These are phyloP conservation scores for Petunia hybrid DNA, from an alignment of 305 asterid species.

Conservation along the genomic window DNA sequence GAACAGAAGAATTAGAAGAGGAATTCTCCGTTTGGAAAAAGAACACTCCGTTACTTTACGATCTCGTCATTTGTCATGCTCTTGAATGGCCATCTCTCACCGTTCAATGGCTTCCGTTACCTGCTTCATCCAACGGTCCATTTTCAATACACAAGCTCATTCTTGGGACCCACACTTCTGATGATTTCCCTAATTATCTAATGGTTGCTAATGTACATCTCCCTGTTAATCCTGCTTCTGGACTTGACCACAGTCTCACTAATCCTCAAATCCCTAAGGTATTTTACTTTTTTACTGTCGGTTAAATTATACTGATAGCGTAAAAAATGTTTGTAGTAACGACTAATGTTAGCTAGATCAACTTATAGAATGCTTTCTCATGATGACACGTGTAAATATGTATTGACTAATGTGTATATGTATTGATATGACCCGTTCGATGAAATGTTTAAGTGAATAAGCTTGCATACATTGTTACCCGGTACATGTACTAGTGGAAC, in stretches of 20 bases:
- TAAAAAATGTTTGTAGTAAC: neutral
- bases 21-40: slow-evolving; percentile 95
- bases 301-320: neutral
- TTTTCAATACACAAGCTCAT: slow-evolving; percentile 65
- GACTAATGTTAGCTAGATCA: too few relatives aligned
- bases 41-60: slow-evolving; percentile 87
- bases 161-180: slow-evolving; percentile 93
- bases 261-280: slow-evolving; percentile 71
- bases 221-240: slow-evolving; percentile 60
- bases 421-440: neutral
- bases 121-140: slow-evolving; percentile 54
- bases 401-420: neutral
- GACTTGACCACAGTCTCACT: slow-evolving; percentile 48
- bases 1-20: slow-evolving; percentile 67
- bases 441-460: slow-evolving; percentile 8
- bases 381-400: neutral
- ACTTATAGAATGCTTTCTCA: neutral
- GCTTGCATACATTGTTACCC: neutral
- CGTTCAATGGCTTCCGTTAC: slow-evolving; percentile 82
- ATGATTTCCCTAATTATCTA: slow-evolving; percentile 72
- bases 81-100: slow-evolving; percentile 99
- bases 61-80: slow-evolving; percentile 80
- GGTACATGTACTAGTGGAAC: too few relatives aligned
- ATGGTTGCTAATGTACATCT: slow-evolving; percentile 83
- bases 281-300: neutral